Percentiles rank a stretch among this genome's conserved stretches.
These are phyloP conservation scores for Coffea eugenioides DNA, from an alignment of 257 asterid species.

Conservation along the genomic window DNA sequence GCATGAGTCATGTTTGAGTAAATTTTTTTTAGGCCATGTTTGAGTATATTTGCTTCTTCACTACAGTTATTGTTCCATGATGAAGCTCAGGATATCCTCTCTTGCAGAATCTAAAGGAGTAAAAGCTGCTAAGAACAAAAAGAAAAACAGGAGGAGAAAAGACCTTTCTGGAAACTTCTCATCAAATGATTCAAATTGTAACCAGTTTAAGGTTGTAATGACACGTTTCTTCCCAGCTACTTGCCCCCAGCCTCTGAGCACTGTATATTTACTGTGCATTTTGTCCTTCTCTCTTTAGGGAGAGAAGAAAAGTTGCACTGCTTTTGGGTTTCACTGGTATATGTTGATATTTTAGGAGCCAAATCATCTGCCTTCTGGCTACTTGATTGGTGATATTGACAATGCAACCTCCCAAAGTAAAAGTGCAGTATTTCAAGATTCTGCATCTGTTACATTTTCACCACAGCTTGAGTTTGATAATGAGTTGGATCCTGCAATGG, in stretches of 20 bases:
- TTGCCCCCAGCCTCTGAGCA: neutral
- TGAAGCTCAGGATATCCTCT: slow-evolving; percentile 11
- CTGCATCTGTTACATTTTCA: slow-evolving; percentile 29
- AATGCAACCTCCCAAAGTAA: slow-evolving; percentile 29
- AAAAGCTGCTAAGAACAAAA: slow-evolving; percentile 35
- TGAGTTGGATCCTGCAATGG: slow-evolving; percentile 48
- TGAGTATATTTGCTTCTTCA: neutral
- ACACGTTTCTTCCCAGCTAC: neutral
- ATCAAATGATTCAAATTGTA: slow-evolving; percentile 28
- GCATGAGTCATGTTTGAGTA: neutral
- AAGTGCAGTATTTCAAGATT: slow-evolving; percentile 19
- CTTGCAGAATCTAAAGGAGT: slow-evolving; percentile 38
- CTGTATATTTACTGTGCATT: neutral
- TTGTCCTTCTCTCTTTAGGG: neutral
- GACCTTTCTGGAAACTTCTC: slow-evolving; percentile 21
- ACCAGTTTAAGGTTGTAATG: slow-evolving; percentile 24
- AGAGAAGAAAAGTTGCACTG: neutral
- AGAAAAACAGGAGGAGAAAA: slow-evolving; percentile 40
- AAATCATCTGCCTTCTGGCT: slow-evolving; percentile 24
- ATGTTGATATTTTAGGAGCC: slow-evolving; percentile 25
- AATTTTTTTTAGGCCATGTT: neutral
- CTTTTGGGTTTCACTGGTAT: slow-evolving; percentile 4
- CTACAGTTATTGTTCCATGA: slow-evolving; percentile 7
- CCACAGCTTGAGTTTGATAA: slow-evolving; percentile 39
- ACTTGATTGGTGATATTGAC: slow-evolving; percentile 16